These are phyloP conservation scores for Lodderomyces parapsilosis DNA, from an alignment of 1,139 yeast species.

Conservation along the genomic window DNA sequence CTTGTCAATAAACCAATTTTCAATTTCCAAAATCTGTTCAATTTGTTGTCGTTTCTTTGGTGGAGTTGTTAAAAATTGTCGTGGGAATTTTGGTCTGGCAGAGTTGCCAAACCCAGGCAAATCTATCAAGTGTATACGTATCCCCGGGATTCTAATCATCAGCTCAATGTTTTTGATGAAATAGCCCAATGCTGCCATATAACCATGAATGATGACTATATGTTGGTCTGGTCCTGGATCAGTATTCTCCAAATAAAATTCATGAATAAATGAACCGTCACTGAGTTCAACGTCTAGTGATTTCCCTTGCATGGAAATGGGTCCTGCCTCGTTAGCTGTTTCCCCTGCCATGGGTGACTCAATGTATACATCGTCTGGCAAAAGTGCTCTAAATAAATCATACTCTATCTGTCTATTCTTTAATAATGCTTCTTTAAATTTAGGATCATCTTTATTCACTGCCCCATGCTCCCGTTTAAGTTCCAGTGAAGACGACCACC, in stretches of 20 bases:
- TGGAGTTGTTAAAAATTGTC: slow-evolving; percentile 25
- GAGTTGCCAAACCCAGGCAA: slow-evolving; percentile 49
- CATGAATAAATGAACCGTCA: slow-evolving; percentile 34
- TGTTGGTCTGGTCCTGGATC: slow-evolving; percentile 18
- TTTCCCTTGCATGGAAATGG: slow-evolving; percentile 18
- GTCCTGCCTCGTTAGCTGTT: background rate
- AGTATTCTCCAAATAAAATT: slow-evolving; percentile 32
- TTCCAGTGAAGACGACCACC: slow-evolving; percentile 31
- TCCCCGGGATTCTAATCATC: slow-evolving; percentile 32
- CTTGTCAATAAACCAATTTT: slow-evolving; percentile 45
- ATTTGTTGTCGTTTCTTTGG: slow-evolving; percentile 23
- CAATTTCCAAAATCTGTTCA: slow-evolving; percentile 33
- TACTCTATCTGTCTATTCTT: slow-evolving; percentile 33
- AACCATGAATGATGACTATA: slow-evolving; percentile 43
- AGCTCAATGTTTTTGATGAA: slow-evolving; percentile 40
- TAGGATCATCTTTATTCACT: slow-evolving; percentile 3
- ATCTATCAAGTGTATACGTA: slow-evolving; percentile 37
- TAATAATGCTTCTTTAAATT: slow-evolving; percentile 26
- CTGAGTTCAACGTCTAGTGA: slow-evolving; percentile 34
- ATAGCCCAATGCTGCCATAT: slow-evolving; percentile 49
- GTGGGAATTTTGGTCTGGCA: slow-evolving; percentile 40
- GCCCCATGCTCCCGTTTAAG: slow-evolving; percentile 4
- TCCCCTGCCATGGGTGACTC: slow-evolving; percentile 17
- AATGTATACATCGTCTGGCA: slow-evolving; percentile 31
- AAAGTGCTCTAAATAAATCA: slow-evolving; percentile 33